Evolutionary conservation across 2,329 filamentous ascomycete species (phyloP), one percentile per base, ranked within the genome.

Genomic region (Curvularia sp.): DNA sequence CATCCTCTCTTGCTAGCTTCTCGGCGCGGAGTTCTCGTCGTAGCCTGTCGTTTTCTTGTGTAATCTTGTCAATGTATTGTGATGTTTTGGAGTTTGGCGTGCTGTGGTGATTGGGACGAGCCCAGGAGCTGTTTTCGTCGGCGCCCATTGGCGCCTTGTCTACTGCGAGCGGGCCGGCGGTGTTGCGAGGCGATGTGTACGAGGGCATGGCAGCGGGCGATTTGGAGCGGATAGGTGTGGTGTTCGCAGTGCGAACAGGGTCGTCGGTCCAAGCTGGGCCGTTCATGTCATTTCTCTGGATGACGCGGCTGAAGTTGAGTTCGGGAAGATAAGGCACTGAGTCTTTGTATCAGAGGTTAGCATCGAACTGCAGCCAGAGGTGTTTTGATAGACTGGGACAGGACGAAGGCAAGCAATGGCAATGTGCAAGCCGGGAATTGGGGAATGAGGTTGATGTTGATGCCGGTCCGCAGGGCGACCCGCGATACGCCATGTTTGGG

Each of bases 41-140:
- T 45, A 94, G 81, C 39, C 87, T 84, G 70, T 94, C 91, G 66
- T 93, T 93, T 72, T 94, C 91, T 52, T 88, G 88, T 72, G 92
- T 91, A 53, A 95, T 84, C 71, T 87, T 87, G 78, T 95, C 92
- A 75, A 95, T 94, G 61, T 75, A 76, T 34, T 77, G 74, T 4
- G 72, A 75, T 1, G 74, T 76, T 50, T 77, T 77, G 15, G 72
- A 73, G 55, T 72, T 72, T 27, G 68, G 68, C 9, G 72, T 63
- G 59, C 62, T 70, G 63, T 70, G 63, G 21, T 70, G 68, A 52
- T 72, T 73, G 21, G 69, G 63, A 19, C 70, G 70, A 25, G 64
- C 63, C 70, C 73, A 75, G 43, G 67, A 55, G 18, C 70, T 62
- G 49, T 63, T 61, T 21, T 63, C 61, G 23, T 73, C 69, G 18